A percentile compares a stretch with the other conserved stretches of the same genome.
Evolutionary conservation across 2,329 filamentous ascomycete genomes (phyloP).

Genomic region (Aureobasidium pullulans): DNA sequence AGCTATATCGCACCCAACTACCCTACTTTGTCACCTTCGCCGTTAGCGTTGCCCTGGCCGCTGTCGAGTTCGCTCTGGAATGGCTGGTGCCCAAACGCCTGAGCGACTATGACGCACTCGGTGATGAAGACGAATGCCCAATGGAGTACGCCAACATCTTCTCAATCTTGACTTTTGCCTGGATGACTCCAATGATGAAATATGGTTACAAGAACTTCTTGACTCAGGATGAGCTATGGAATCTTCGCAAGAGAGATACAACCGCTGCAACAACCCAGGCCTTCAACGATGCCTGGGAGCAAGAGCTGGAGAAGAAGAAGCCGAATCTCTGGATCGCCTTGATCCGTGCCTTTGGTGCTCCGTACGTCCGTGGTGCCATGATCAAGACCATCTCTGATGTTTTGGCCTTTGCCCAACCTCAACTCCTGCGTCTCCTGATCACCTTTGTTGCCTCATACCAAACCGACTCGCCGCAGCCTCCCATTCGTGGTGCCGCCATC

Average conservation of each 20-base stretch:
- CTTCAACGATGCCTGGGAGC: conserved; percentile 69
- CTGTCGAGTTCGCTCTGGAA: conserved; percentile 68
- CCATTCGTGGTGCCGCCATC: conserved; percentile 78
- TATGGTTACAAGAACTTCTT: conserved; percentile 86
- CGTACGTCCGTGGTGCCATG: conserved; percentile 71
- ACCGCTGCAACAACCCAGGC: conserved; percentile 63
- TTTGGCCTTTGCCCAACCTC: conserved; percentile 82
- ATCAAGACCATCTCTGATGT: conserved; percentile 88
- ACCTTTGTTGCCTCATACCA: conserved; percentile 73
- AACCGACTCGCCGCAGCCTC: conserved; percentile 58
- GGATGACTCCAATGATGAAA: conserved; percentile 99
- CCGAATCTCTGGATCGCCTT: conserved; percentile 85
- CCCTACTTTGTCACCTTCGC: conserved; percentile 74
- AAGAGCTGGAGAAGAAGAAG: conserved; percentile 62
- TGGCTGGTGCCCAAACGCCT: conserved; percentile 78
- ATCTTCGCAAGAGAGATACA: conserved; percentile 70
- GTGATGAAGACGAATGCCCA: conserved; percentile 63
- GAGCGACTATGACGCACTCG: conserved; percentile 60
- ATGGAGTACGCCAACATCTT: conserved; percentile 92
- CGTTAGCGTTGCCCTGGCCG: conserved; percentile 61
- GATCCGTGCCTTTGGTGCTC: conserved; percentile 74
- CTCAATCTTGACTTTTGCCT: conserved; percentile 86
- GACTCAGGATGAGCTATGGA: conserved; percentile 95
- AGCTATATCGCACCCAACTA: conserved; percentile 57
- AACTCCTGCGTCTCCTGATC: conserved; percentile 78